Base-by-base conservation (phyloP, 192 early-diverging fungal species). In the Spizellomyces punctatus region DNA sequence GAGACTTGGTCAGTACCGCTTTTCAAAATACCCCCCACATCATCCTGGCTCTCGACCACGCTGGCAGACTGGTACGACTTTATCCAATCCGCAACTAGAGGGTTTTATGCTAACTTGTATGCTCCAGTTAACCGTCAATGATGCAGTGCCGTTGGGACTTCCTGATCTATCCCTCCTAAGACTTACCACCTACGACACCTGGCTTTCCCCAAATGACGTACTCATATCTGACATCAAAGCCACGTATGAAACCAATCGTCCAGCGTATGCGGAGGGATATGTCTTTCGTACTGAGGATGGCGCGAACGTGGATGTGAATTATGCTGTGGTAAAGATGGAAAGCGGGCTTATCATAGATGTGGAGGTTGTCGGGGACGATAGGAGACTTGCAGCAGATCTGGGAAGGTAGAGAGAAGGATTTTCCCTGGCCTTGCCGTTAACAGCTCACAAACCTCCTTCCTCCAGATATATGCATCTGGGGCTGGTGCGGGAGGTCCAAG, bases 191-290 rank as follows among this genome's bases (percentile, higher is more conserved):
- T 82, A 79, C 73, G 79, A 84, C 48, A 56, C 72, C 45, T 84
- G 82, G 82, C 74, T 86, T 10, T 69, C 72, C 5, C 45, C 6
- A 5, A 54, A 76, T 50, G 61, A 49, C 6, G 63, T 76, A 48
- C 75, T 83, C 6, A 75, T 83, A 27, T 68, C 16, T 5, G 82
- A 83, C 49, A 83, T 83, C 61, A 46, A 61, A 22, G 16, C 64
- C 2, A 72, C 63, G 0, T 82, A 80, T 59, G 55, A 65, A 12
- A 52, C 21, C 49, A 19, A 50, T 21, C 21, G 21, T n/a, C 21
- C 21, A 22, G 60, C 36, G 60, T 22, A 62, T 62, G 36, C 17
- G 16, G 60, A 62, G 16, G 60, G 36, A 41, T 62, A 36, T 36
- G 27, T 36, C 27, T 36, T 36, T 36, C 27, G 27, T 3, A 36